Evolutionary conservation across 2,329 filamentous ascomycete species (phyloP).

Genomic region (Paecilomyces variotii): DNA sequence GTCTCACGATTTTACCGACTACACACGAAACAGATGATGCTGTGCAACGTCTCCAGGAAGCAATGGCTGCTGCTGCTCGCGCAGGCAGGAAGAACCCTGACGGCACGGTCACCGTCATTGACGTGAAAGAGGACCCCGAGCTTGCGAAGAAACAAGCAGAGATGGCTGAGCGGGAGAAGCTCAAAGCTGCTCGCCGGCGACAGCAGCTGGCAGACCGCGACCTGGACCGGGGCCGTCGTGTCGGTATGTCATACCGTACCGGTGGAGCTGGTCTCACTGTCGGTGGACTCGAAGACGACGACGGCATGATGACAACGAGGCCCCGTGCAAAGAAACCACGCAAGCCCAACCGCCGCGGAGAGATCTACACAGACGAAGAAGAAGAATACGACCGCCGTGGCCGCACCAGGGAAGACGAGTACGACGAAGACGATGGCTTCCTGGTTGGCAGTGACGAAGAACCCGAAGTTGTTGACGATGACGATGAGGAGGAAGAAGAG

Average conservation of each 20-base stretch:
- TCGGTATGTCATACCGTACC: constrained; percentile 37
- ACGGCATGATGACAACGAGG: constrained; percentile 37
- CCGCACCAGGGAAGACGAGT: constrained; percentile 64
- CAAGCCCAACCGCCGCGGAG: constrained; percentile 37
- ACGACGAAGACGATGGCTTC: constrained; percentile 75
- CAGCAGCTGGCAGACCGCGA: constrained; percentile 51
- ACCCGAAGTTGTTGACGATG: constrained; percentile 37
- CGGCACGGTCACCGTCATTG: constrained; percentile 48
- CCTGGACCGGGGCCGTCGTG: constrained; percentile 44
- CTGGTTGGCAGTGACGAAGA: constrained; percentile 49
- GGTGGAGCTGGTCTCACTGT: constrained; percentile 45
- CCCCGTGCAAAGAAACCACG: constrained; percentile 31
- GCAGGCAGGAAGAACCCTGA: constrained; percentile 43
- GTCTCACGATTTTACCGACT: constrained; percentile 49
- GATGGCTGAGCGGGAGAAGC: constrained; percentile 50
- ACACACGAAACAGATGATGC: constrained; percentile 51
- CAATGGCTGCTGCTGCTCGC: constrained; percentile 49
- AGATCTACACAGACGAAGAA: constrained; percentile 43
- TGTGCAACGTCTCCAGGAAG: constrained; percentile 53
- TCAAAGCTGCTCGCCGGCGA: constrained; percentile 45
- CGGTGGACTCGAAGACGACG: constrained; percentile 52
- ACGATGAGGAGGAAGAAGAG: constrained; percentile 33
- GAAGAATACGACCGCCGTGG: constrained; percentile 39
- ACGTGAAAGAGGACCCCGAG: constrained; percentile 56
- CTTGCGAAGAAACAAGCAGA: constrained; percentile 53